Evolutionary conservation across 306 rosid genomes (phyloP).

Genomic region (Pterocarpus macrocarpus): DNA sequence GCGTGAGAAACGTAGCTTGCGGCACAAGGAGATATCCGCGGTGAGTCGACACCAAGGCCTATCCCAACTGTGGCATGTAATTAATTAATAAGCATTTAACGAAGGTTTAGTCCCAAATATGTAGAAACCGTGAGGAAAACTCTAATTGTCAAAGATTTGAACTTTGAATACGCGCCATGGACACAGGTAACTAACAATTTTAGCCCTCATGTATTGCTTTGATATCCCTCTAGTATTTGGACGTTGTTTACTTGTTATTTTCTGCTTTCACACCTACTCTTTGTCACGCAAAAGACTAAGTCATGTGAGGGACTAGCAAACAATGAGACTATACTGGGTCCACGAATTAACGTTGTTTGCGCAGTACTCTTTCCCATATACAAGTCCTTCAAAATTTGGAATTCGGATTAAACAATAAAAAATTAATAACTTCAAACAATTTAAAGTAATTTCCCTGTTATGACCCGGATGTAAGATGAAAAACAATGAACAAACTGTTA

Average conservation of each 20-base stretch:
- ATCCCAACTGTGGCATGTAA: background rate
- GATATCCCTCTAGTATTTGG: background rate
- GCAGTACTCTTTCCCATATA: background rate
- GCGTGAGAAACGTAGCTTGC: background rate
- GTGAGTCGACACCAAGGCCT: background rate
- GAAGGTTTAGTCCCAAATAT: background rate
- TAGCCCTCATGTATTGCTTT: background rate
- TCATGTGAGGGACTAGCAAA: background rate
- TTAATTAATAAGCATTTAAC: background rate
- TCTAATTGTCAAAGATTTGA: background rate
- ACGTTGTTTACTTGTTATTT: background rate
- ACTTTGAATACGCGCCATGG: background rate
- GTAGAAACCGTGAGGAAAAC: background rate
- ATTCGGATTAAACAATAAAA: background rate
- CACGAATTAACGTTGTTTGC: background rate
- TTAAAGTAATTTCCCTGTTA: too few species aligned
- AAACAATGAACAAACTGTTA: too few species aligned
- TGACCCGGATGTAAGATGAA: too few species aligned
- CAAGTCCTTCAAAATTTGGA: background rate
- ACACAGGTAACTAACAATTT: background rate
- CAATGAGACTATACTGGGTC: background rate
- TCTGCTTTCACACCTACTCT: background rate
- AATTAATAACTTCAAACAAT: too few species aligned
- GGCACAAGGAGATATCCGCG: slow-evolving; percentile 2
- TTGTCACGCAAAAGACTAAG: background rate